Conservation (phyloP, 2,329 filamentous ascomycete genomes). For the Neurospora crassa region DNA sequence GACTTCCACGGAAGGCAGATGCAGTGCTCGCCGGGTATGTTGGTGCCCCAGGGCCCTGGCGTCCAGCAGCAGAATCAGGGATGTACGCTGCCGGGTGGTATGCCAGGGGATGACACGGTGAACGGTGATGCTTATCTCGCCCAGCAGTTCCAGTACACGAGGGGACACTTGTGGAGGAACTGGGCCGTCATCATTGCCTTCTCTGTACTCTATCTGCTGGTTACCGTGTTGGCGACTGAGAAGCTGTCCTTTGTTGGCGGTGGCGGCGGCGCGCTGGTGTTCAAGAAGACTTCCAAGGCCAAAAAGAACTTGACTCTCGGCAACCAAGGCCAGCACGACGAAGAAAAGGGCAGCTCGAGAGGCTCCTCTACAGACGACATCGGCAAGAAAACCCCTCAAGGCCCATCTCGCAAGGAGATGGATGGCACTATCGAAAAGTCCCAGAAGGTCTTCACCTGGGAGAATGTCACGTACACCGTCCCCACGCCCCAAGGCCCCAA, state of each 20-base stretch:
- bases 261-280: conserved; percentile 29
- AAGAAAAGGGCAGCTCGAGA: conserved; percentile 39
- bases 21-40: conserved; percentile 32
- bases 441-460: conserved; percentile 56
- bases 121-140: conserved; percentile 46
- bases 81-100: conserved; percentile 45
- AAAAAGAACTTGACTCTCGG: conserved; percentile 8
- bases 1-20: conserved; percentile 46
- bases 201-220: conserved; percentile 59
- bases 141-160: conserved; percentile 42
- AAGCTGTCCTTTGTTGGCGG: conserved; percentile 42
- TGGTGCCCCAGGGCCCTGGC: conserved; percentile 35
- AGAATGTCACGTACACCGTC: conserved; percentile 62
- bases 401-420: not conserved
- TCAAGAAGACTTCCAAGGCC: conserved; percentile 12
- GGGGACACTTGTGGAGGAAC: conserved; percentile 60
- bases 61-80: conserved; percentile 36
- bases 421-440: conserved; percentile 9
- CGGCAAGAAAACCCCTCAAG: not conserved
- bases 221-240: conserved; percentile 65
- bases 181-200: conserved; percentile 72
- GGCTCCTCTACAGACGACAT: conserved; percentile 18
- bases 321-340: conserved; percentile 31
- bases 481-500: conserved; percentile 30
- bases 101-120: conserved; percentile 37